Evolutionary conservation across 371 early-diverging fungal genomes (phyloP).

Genomic region (Circinella umbellata): DNA sequence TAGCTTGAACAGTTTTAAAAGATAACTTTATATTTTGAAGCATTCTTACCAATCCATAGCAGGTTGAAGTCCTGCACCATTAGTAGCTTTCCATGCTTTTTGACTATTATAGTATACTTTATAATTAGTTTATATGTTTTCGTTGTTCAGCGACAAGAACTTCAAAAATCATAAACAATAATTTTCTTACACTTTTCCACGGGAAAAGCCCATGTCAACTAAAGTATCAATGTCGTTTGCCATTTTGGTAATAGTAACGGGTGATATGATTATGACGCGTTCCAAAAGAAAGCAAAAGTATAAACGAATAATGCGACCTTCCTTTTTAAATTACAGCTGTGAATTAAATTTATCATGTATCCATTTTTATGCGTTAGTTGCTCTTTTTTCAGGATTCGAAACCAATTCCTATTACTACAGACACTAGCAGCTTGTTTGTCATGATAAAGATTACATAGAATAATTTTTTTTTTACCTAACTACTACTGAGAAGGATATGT

Average conservation of each 20-base stretch:
- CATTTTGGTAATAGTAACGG: conserved; percentile 30
- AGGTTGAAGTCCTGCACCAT: conserved; percentile 82
- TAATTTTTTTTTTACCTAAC: too few relatives aligned
- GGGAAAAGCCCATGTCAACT: conserved; percentile 81
- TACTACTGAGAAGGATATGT: too few relatives aligned
- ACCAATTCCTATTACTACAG: too few relatives aligned
- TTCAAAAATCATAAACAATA: conserved; percentile 7
- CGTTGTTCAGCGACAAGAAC: too few relatives aligned
- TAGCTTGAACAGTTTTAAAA: too few relatives aligned
- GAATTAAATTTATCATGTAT: too few relatives aligned
- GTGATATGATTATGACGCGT: neutral
- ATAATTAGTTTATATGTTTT: conserved; percentile 13
- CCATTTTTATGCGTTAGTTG: too few relatives aligned
- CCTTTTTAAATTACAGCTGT: too few relatives aligned
- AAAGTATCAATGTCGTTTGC: conserved; percentile 67
- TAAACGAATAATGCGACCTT: neutral
- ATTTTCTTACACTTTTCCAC: conserved; percentile 66
- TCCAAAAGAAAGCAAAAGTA: neutral
- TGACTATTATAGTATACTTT: conserved; percentile 39
- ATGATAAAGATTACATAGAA: too few relatives aligned
- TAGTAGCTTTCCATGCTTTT: conserved; percentile 78
- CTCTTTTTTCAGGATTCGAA: too few relatives aligned
- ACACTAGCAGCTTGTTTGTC: too few relatives aligned
- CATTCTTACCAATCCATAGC: conserved; percentile 85
- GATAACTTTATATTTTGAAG: too few relatives aligned